Percentiles rank a stretch among this genome's conserved stretches.
phyloP scores from a whole-genome alignment of 495 filamentous ascomycete genomes.

The Hyaloscypha finlandica region DNA sequence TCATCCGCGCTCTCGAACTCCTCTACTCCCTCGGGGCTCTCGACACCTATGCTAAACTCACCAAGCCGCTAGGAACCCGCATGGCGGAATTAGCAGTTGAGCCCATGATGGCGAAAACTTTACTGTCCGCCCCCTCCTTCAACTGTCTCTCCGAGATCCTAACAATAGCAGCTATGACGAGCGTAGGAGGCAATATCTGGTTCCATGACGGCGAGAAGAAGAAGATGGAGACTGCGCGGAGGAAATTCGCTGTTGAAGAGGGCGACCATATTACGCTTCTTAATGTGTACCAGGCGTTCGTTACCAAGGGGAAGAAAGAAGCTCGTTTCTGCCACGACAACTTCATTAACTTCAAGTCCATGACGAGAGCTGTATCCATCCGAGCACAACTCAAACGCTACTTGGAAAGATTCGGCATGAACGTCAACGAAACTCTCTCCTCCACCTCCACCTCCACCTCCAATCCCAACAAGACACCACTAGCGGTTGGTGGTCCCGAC shows the following conservation, averaged over 20 bases:
- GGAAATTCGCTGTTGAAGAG: conserved; percentile 90
- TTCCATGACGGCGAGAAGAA: conserved; percentile 78
- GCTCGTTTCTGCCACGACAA: conserved; percentile 86
- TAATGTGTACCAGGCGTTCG: conserved; percentile 90
- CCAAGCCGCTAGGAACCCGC: conserved; percentile 77
- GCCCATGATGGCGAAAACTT: conserved; percentile 93
- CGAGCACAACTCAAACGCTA: conserved; percentile 84
- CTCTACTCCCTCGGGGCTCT: conserved; percentile 88
- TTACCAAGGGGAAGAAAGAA: conserved; percentile 83
- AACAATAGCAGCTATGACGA: conserved; percentile 93
- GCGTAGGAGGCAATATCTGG: conserved; percentile 79
- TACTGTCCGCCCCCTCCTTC: conserved; percentile 76
- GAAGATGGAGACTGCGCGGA: conserved; percentile 65
- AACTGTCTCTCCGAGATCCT: conserved; percentile 83
- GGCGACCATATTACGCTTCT: conserved; percentile 94
- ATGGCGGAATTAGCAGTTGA: conserved; percentile 97
- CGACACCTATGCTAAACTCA: conserved; percentile 89
- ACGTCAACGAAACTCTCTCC: conserved; percentile 62
- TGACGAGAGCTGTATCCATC: conserved; percentile 83
- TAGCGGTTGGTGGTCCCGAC: conserved; percentile 40
- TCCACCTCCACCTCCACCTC: conserved; percentile 19
- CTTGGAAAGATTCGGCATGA: conserved; percentile 81
- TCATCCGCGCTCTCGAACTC: conserved; percentile 85
- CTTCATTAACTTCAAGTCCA: conserved; percentile 78
- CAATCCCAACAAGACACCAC: conserved; percentile 25